Base-by-base conservation (phyloP, 1,284 basidiomycete genomes). In the Schizopora paradoxa region DNA sequence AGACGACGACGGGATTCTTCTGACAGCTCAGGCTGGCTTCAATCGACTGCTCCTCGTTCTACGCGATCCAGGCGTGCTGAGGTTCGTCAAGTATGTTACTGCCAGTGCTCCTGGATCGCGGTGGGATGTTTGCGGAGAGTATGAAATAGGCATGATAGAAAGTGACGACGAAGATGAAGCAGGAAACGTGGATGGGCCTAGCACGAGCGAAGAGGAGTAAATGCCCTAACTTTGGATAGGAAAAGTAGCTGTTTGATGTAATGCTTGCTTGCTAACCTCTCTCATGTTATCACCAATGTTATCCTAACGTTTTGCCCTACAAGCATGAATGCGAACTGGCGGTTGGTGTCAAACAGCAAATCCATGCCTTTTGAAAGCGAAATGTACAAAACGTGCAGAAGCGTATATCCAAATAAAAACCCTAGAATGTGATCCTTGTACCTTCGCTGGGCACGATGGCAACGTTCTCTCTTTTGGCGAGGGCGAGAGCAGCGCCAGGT, bases 61-160 rank as follows among this genome's bases (percentile, higher is more conserved):
- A 52, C 77, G 95, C 16, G 95, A 99, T 64, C 88, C 93, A 55
- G 82, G 88, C 14, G 93, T 99, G 37, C 86, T 98, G 82, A 77
- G 79, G 33, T 96, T 95, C 61, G 89, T 93, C 51, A 96, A 95
- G 64, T 96, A 95, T 57, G 79, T 95, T n/a, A 86, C 85, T 21
- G 87, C 88, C 7, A 77, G 79, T 1, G 92, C 92, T 0, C 78
- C 83, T 31, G 89, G 91, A 6, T 91, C 88, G 40, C 72, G 92
- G 43, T 96, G 91, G 91, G 92, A 96, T 61, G 69, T 95, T 1
- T 89, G 81, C 53, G 84, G 82, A 6, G 92, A 96, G 65, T 95
- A 86, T 64, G 88, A 92, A 61, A 82, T 94, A 2, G 70, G 66
- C 22, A 61, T 66, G 45, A 53, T 64, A 49, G 68, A 69, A 23